Evolutionary conservation across 805 yeast genomes (phyloP).

Genomic region (Pichia eremophila): DNA sequence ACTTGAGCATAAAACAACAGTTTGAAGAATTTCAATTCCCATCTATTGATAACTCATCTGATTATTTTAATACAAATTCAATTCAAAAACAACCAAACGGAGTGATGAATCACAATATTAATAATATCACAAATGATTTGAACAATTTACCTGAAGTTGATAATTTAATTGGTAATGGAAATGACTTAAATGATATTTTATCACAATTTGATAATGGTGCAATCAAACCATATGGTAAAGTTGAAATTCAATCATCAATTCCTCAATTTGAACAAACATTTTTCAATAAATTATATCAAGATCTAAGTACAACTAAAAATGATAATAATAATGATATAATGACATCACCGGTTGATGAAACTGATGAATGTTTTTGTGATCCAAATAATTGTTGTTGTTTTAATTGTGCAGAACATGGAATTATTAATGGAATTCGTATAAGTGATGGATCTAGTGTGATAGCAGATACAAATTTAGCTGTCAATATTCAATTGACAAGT

Average conservation of each 20-base stretch:
- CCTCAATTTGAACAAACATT: slow-evolving; percentile 10
- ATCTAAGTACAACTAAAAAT: neutral
- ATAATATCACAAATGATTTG: neutral
- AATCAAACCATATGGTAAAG: slow-evolving; percentile 17
- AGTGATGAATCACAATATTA: neutral
- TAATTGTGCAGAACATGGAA: slow-evolving; percentile 27
- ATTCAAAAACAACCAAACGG: neutral
- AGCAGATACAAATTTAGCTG: neutral
- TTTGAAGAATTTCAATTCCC: slow-evolving; percentile 13
- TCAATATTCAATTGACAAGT: slow-evolving; percentile 4
- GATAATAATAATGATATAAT: neutral
- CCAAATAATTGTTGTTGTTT: slow-evolving; percentile 27
- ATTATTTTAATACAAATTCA: neutral
- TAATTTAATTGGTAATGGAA: neutral
- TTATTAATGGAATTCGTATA: slow-evolving; percentile 22
- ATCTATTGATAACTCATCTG: neutral
- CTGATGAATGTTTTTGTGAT: slow-evolving; percentile 23
- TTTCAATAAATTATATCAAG: slow-evolving; percentile 2
- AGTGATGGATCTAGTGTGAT: slow-evolving; percentile 22
- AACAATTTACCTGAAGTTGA: neutral
- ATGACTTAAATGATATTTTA: neutral
- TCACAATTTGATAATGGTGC: neutral
- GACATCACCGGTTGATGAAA: neutral
- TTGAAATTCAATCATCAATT: slow-evolving; percentile 15
- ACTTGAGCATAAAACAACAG: slow-evolving; percentile 11